Base-by-base conservation (phyloP, 495 filamentous ascomycete genomes). In the Aspergillus panamensis region DNA sequence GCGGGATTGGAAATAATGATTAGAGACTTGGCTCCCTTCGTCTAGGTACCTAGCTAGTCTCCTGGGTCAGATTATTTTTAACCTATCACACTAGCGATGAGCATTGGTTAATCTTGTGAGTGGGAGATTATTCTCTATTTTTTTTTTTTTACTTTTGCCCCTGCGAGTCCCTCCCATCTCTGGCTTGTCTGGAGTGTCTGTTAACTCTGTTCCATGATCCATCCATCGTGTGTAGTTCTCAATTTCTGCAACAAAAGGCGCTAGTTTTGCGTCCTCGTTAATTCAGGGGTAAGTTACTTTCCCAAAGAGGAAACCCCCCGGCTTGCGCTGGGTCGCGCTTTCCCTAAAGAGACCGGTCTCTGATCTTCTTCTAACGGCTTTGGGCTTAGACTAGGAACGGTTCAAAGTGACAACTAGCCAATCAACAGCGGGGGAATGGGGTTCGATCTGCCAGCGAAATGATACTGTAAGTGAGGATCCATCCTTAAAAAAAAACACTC, bases 221-320 rank as follows among this genome's bases (percentile, higher is more conserved):
- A n/a, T 45, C 42, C 17, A 10, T 45, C 4, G 6, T 21, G 9
- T 19, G 16, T 19, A 20, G 6, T 12, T 17, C 29, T 30, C 32
- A 25, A 19, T 52, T 51, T 61, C 48, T 58, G 30, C 40, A 53
- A 30, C 48, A 31, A 37, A 48, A 40, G 17, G 7, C 53, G 48
- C 53, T 56, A 56, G 53, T 56, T 30, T 37, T 32, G 44, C 42
- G 31, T 33, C 48, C 42, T 14, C n/a, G 47, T 25, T 21, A 25
- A 48, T 56, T 61, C 53, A 61, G 59, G 59, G 58, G 59, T 37
- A 51, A 21, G 25, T 25, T 25, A 25, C 2, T 25, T 25, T 20
- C 54, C 53, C 9, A 25, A 56, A 53, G 21, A 48, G 59, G 59
- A 56, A 61, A 45, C 21, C 40, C 10, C 47, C 49, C 49, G 40